Percentiles rank a stretch among this genome's conserved stretches.
Evolutionary conservation across 805 yeast genomes (phyloP).

Genomic region (Saccharomycopsis synnaedendra): DNA sequence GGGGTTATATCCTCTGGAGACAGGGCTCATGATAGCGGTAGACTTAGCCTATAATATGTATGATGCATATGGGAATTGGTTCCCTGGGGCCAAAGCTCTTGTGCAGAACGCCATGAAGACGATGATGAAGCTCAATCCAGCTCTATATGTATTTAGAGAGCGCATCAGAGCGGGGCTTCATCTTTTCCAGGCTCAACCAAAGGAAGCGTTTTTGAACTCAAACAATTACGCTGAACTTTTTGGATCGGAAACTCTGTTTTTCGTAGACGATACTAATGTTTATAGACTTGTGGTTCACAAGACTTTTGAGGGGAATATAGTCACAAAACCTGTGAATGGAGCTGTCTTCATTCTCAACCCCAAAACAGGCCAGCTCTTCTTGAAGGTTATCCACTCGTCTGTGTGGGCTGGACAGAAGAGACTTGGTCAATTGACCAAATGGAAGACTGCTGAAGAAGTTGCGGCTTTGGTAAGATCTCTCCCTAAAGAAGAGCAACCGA

Average conservation of each 20-base stretch:
- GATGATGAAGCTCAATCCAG: slow-evolving; percentile 91
- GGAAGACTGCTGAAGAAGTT: slow-evolving; percentile 98
- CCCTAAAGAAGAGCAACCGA: slow-evolving; percentile 91
- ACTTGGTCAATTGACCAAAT: slow-evolving; percentile 83
- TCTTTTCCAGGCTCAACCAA: slow-evolving; percentile 86
- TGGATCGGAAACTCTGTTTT: slow-evolving; percentile 70
- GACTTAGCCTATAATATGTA: slow-evolving; percentile 94
- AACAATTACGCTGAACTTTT: slow-evolving; percentile 85
- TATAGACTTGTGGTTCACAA: slow-evolving; percentile 86
- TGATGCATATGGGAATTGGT: slow-evolving; percentile 97
- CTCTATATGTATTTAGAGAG: slow-evolving; percentile 82
- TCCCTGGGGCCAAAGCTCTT: slow-evolving; percentile 84
- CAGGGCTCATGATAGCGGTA: slow-evolving; percentile 83
- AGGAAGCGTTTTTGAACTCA: slow-evolving; percentile 82
- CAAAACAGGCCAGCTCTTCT: slow-evolving; percentile 76
- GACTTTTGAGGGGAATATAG: slow-evolving; percentile 85
- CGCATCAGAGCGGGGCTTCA: slow-evolving; percentile 91
- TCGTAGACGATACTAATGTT: slow-evolving; percentile 90
- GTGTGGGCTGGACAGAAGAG: slow-evolving; percentile 98
- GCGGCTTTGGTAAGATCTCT: slow-evolving; percentile 82
- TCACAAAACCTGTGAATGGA: slow-evolving; percentile 91
- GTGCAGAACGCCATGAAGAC: slow-evolving; percentile 88
- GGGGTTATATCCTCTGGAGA: slow-evolving; percentile 82
- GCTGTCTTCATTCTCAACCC: slow-evolving; percentile 86
- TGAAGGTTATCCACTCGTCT: slow-evolving; percentile 84